Evolutionary conservation across 164 flowering plant genomes (phyloP), one percentile per base, ranked within the genome.

Genomic region (Chimonanthus praecox): DNA sequence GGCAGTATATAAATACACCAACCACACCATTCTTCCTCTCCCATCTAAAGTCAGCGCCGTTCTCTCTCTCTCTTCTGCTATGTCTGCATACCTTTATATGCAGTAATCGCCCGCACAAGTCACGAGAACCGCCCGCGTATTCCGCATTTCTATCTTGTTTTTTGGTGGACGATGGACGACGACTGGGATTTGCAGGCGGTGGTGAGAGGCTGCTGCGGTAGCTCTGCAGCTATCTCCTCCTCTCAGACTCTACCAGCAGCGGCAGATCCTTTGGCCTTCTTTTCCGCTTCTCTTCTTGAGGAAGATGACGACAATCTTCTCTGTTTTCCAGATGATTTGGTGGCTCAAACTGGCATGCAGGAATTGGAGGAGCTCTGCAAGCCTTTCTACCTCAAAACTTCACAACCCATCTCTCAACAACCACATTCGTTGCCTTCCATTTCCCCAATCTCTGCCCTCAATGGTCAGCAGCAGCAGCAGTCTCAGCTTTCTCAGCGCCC

Each of bases 101-200:
- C 54, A 48, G 13, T 45, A 20, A 47, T 44, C 73, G 18, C 16
- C 50, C 16, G 33, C 65, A 70, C 33, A 49, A 48, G 78, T 50
- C 58, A 9, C 58, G 43, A 15, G 20, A 54, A 4, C 2, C 16
- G 7, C 4, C n/a, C 68, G 44, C 44, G 6, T 43, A n/a, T 66
- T 6, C 20, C 44, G 45, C 15, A 66, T 49, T 46, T 46, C 20
- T 9, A 4, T 13, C 6, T 44, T 68, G 21, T 48, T 21, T n/a
- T 58, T 58, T 33, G 33, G 18, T 45, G 47, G 97, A 80, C 8
- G 94, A 92, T 33, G 33, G 18, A 16, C 18, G 97, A 80, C 8
- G 94, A 92, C 70, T 95, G 99, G 99, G 99, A 89, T 83, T 88
- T 95, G 16, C 91, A 88, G 47, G 99, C 99, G 21, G 97, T 95